Percentiles rank a stretch among this genome's conserved stretches.
Evolutionary conservation across 1,139 yeast species (phyloP).

Genomic region (Saccharomycopsis hybrid): DNA sequence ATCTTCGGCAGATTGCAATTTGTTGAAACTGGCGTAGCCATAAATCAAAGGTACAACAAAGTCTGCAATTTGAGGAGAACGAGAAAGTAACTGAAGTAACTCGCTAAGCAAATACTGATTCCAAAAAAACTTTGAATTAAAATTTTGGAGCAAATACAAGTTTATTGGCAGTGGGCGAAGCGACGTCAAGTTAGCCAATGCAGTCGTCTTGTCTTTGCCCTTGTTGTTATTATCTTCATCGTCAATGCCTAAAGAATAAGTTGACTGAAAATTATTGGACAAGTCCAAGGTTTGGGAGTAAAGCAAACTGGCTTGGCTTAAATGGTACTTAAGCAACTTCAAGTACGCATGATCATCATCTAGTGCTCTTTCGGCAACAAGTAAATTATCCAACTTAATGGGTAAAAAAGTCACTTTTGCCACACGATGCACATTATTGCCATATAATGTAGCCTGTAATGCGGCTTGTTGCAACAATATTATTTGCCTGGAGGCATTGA

Average conservation of each 20-base stretch:
- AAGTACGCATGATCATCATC: conserved; percentile 48
- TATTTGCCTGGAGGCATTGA: conserved; percentile 6
- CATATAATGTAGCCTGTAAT: neutral
- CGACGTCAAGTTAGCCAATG: too few species aligned
- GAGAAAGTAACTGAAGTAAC: conserved; percentile 38
- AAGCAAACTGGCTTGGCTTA: conserved; percentile 52
- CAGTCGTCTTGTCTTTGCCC: too few species aligned
- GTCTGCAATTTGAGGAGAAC: conserved; percentile 31
- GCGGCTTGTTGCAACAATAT: conserved; percentile 9
- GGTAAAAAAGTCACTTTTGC: conserved; percentile 15
- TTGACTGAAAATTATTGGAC: conserved; percentile 56
- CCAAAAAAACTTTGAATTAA: conserved; percentile 70
- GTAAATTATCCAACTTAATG: conserved; percentile 1
- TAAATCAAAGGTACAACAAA: conserved; percentile 61
- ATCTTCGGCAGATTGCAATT: conserved; percentile 47
- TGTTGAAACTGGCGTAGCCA: conserved; percentile 39
- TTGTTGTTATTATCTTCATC: too few species aligned
- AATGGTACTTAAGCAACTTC: conserved; percentile 48
- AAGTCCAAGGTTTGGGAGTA: conserved; percentile 59
- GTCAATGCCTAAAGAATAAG: too few species aligned
- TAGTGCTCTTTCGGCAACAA: conserved; percentile 40
- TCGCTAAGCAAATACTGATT: conserved; percentile 50
- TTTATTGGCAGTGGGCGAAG: too few species aligned
- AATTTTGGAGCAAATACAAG: neutral
- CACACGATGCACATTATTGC: conserved; percentile 11